Percentiles rank a stretch among this genome's conserved stretches.
phyloP scores from a whole-genome alignment of 257 asterid genomes.

The Jasminum sambac region DNA sequence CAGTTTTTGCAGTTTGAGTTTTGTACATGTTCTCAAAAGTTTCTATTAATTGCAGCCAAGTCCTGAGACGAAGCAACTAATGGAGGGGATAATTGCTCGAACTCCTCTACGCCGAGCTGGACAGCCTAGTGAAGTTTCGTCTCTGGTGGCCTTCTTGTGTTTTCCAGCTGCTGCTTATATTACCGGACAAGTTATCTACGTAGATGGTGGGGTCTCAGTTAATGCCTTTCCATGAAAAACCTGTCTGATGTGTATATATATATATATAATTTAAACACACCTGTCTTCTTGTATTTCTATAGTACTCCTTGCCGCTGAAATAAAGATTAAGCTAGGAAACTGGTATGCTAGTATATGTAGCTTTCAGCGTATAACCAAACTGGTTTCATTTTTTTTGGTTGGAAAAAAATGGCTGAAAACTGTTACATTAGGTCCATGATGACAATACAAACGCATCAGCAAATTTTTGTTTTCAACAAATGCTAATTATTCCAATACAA shows the following conservation, averaged over 20 bases:
- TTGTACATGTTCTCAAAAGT: neutral
- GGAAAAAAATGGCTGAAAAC: neutral
- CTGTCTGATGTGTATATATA: neutral
- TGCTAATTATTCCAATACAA: neutral
- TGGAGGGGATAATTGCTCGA: slow-evolving; percentile 28
- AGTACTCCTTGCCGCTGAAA: too few species aligned
- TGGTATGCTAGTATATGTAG: neutral
- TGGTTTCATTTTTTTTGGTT: neutral
- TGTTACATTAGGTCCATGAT: neutral
- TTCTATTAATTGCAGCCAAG: neutral
- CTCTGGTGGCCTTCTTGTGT: slow-evolving; percentile 66
- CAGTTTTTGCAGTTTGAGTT: neutral
- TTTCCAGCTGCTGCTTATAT: slow-evolving; percentile 69
- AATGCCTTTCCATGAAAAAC: neutral
- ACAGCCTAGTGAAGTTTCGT: slow-evolving; percentile 57
- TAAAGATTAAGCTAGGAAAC: neutral
- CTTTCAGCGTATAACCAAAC: neutral
- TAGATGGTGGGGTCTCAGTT: slow-evolving; percentile 52
- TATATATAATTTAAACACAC: too few species aligned
- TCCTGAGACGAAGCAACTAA: neutral
- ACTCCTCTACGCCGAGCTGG: slow-evolving; percentile 55
- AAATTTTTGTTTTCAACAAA: neutral
- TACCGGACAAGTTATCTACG: slow-evolving; percentile 60
- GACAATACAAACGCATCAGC: neutral
- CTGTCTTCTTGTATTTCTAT: too few species aligned